A percentile compares a stretch with the other conserved stretches of the same genome.
Conservation (phyloP, 148 eudicot species). For the Arctostaphylos glauca region DNA sequence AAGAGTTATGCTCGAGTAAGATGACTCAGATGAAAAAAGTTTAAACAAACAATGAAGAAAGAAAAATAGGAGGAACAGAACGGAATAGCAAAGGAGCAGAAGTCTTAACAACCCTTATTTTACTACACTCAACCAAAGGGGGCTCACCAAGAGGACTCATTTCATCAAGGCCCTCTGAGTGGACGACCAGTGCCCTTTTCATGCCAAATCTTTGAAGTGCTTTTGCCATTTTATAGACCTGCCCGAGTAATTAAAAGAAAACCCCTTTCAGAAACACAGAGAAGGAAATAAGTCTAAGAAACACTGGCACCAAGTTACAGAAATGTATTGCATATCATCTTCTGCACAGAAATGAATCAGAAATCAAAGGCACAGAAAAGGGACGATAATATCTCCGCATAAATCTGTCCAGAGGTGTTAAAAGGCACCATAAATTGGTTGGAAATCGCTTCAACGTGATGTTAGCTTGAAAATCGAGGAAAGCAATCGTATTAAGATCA, state of each 20-base stretch:
- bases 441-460: background rate
- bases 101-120: background rate
- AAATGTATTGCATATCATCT: conserved; percentile 1
- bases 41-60: background rate
- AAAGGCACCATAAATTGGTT: background rate
- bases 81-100: background rate
- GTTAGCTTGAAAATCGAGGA: background rate
- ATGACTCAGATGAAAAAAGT: background rate
- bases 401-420: background rate
- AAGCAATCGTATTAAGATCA: background rate
- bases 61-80: background rate
- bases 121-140: background rate
- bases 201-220: conserved; percentile 96
- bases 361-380: background rate
- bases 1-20: background rate
- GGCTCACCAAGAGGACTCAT: conserved; percentile 88
- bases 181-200: conserved; percentile 95
- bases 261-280: background rate
- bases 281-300: background rate
- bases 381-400: background rate
- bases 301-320: background rate
- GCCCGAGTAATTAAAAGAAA: conserved; percentile 2
- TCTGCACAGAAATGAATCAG: conserved; percentile 4
- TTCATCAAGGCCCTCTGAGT: conserved; percentile 91
- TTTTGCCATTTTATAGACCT: conserved; percentile 89